Base-by-base conservation (phyloP, 192 early-diverging fungal species). In the Linderina pennispora region DNA sequence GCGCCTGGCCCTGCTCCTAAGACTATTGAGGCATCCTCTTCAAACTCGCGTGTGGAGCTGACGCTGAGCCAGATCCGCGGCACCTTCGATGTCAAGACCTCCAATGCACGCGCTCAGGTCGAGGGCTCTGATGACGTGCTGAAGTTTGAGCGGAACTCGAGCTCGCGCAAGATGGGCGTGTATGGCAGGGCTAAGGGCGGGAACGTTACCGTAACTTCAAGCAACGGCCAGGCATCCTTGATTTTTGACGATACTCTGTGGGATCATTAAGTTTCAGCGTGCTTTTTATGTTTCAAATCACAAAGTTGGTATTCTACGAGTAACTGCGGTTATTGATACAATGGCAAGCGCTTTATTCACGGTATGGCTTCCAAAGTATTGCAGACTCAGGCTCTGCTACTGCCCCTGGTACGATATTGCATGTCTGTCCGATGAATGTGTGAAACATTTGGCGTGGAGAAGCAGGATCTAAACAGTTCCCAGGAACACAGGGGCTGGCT, bases 11-110 rank as follows among this genome's bases (percentile, higher is more conserved):
- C n/a, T n/a, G n/a, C n/a, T n/a, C n/a, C n/a, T n/a, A 31, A 31
- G 28, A 11, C 5, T 31, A 11, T 31, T 5, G 28, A 31, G 5
- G 28, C 11, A 11, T 11, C 6, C 6, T 31, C 28, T 5, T 31
- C 28, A 8, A 31, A 31, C 11, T 5, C 28, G 28, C 11, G 6
- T 31, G 28, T 31, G 28, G 5, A 5, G 6, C 11, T 31, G 28
- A 31, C 28, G 6, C 11, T 31, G 28, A 8, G 6, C 6, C 5
- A 31, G 11, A 31, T 70, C 13, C n/a, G 19, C 4, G 59, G 66
- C n/a, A 39, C 1, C 2, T 70, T 70, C 32, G 37, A 58, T 28
- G 55, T 52, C 2, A 23, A 21, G 0, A 69, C 65, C 3, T 46
- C 50, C 9, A 61, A 69, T 38, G 47, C 53, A 1, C 45, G 50